Conservation (phyloP, 306 rosid genomes). For the Hylodesmum podocarpum region DNA sequence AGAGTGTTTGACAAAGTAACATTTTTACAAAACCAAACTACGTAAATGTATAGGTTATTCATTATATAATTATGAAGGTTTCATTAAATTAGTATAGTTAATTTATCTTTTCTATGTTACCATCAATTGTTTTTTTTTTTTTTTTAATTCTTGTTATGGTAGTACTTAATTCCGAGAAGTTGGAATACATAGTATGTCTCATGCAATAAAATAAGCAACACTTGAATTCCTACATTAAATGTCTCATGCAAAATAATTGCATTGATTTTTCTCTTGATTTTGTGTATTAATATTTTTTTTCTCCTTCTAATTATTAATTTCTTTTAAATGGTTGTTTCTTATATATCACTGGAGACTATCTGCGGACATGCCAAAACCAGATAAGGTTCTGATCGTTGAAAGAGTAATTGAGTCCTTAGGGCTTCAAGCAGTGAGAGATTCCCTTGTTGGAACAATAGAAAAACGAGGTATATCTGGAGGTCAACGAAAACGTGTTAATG, state of each 20-base stretch:
- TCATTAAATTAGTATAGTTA: neutral
- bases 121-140: neutral
- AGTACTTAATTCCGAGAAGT: neutral
- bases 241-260: neutral
- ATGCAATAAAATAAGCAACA: neutral
- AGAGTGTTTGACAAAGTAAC: too few species aligned
- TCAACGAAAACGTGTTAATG: slow-evolving; percentile 78
- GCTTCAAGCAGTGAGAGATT: slow-evolving; percentile 77
- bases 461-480: slow-evolving; percentile 84
- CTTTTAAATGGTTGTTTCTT: slow-evolving; percentile 34
- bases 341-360: slow-evolving; percentile 56
- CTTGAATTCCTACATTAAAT: neutral
- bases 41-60: too few species aligned
- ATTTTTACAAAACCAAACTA: too few species aligned
- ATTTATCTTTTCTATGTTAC: neutral
- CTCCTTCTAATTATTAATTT: slow-evolving; percentile 17
- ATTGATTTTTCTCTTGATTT: neutral
- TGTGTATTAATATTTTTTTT: neutral
- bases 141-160: neutral
- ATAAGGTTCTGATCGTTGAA: slow-evolving; percentile 83
- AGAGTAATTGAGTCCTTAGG: slow-evolving; percentile 84
- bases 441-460: slow-evolving; percentile 81
- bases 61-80: neutral
- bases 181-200: neutral
- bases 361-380: slow-evolving; percentile 77